phyloP scores from a whole-genome alignment of 2,329 filamentous ascomycete species.

The Ambrosiella beaveri region DNA sequence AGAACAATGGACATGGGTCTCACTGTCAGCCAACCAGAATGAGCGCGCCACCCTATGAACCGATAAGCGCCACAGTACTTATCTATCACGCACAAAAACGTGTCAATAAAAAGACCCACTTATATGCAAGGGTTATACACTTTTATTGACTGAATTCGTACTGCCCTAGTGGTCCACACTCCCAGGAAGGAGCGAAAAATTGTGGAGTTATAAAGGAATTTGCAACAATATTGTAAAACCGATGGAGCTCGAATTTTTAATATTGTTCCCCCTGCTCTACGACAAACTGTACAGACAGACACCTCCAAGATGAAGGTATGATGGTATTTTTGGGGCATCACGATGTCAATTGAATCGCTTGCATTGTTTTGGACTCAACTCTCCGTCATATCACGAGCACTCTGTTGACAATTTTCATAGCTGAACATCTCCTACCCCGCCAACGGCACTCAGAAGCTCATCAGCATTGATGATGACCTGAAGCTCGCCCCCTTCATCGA shows the following conservation, averaged over 20 bases:
- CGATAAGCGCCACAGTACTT: slow-evolving; percentile 6
- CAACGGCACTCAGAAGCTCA: slow-evolving; percentile 99
- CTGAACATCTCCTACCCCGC: slow-evolving; percentile 72
- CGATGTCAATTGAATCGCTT: slow-evolving; percentile 1
- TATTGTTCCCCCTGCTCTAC: slow-evolving; percentile 2
- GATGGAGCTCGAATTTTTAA: slow-evolving; percentile 1
- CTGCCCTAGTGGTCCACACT: slow-evolving; percentile 13
- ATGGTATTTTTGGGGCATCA: not conserved
- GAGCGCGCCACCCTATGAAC: not conserved
- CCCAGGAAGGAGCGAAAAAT: not conserved
- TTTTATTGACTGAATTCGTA: slow-evolving; percentile 5
- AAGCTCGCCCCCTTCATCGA: slow-evolving; percentile 99
- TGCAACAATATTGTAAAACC: slow-evolving; percentile 7
- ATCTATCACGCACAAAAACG: not conserved
- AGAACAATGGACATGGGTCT: not conserved
- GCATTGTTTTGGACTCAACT: not conserved
- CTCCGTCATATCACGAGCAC: slow-evolving; percentile 18
- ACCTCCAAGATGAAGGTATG: slow-evolving; percentile 13
- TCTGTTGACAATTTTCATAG: slow-evolving; percentile 19
- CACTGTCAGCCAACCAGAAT: too few species aligned
- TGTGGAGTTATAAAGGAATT: slow-evolving; percentile 4
- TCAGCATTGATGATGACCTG: slow-evolving; percentile 98
- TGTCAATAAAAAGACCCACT: not conserved
- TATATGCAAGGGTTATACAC: not conserved
- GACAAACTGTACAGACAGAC: slow-evolving; percentile 13